Percentiles rank a stretch among this genome's conserved stretches.
Conservation (phyloP, 202 grass and related monocot genomes). For the Saccharum hybrid region DNA sequence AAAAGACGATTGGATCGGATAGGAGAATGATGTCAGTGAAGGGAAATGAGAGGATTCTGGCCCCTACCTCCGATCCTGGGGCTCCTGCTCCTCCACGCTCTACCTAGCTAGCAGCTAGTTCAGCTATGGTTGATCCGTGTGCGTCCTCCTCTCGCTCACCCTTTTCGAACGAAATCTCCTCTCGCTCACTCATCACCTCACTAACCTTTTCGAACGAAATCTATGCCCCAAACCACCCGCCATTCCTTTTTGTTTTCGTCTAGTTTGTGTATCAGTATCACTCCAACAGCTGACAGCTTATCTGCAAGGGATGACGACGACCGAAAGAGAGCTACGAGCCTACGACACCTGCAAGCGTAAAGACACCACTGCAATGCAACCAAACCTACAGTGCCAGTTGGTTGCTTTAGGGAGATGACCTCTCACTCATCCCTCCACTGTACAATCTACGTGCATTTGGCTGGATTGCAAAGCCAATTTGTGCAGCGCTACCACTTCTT, state of each 20-base stretch:
- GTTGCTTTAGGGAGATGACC: background rate
- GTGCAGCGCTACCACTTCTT: background rate
- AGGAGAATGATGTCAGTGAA: conserved; percentile 1
- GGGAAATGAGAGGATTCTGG: background rate
- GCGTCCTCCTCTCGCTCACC: background rate
- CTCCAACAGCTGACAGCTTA: background rate
- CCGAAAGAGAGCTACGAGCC: background rate
- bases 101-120: background rate
- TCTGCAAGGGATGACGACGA: conserved; percentile 19
- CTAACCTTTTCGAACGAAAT: background rate
- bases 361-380: background rate
- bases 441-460: background rate
- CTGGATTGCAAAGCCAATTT: background rate
- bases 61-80: background rate
- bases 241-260: background rate
- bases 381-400: background rate
- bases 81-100: background rate
- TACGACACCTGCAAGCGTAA: background rate
- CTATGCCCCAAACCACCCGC: background rate
- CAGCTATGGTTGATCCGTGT: background rate
- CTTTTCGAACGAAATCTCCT: background rate
- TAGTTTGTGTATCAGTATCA: background rate
- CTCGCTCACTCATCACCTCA: background rate
- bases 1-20: background rate
- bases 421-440: conserved; percentile 1